Conservation (phyloP, 306 rosid species). For the Prosopis cineraria region DNA sequence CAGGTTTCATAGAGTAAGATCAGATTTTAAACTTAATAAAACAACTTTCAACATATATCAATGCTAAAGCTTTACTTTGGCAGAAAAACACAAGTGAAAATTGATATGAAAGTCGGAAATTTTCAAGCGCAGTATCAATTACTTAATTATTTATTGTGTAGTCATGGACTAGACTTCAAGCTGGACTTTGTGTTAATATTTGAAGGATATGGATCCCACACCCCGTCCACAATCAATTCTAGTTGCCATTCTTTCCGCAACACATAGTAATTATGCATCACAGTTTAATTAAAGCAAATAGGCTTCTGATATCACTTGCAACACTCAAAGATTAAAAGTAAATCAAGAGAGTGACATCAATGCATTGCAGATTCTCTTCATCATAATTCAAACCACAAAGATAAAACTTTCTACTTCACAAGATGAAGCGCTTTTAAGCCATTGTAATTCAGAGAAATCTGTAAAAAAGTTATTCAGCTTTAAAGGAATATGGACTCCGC, state of each 20-base stretch:
- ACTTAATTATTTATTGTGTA: background rate
- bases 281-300: background rate
- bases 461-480: background rate
- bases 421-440: background rate
- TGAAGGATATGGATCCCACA: background rate
- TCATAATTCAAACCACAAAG: background rate
- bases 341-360: background rate
- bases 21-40: background rate
- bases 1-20: conserved; percentile 8
- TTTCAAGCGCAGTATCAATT: background rate
- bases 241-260: background rate
- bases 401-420: background rate
- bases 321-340: background rate
- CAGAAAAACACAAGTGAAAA: background rate
- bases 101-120: background rate
- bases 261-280: background rate
- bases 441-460: background rate
- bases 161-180: background rate
- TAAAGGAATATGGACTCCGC: background rate
- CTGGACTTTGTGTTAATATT: background rate
- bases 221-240: background rate
- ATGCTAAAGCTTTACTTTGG: background rate
- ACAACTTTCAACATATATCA: background rate
- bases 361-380: background rate
- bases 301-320: background rate